A percentile compares a stretch with the other conserved stretches of the same genome.
Evolutionary conservation across 495 filamentous ascomycete species (phyloP).

Genomic region (Talaromyces nanjingensis): DNA sequence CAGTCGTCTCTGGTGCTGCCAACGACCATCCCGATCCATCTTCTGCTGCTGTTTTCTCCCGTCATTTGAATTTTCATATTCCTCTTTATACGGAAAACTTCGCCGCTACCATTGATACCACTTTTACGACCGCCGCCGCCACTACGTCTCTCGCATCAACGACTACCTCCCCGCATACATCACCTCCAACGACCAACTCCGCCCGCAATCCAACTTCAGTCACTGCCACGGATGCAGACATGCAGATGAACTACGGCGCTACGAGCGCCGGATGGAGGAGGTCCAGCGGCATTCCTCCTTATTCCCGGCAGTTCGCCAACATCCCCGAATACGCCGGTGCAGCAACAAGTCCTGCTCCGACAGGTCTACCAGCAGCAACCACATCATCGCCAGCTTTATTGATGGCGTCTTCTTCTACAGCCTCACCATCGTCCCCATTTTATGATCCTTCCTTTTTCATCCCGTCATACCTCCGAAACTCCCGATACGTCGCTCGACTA

Average conservation of each 20-base stretch:
- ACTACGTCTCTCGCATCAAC: neutral
- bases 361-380: constrained; percentile 23
- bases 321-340: constrained; percentile 29
- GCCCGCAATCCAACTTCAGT: neutral
- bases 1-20: constrained; percentile 66
- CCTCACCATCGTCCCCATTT: constrained; percentile 18
- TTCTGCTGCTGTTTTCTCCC: constrained; percentile 15
- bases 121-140: neutral
- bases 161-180: neutral
- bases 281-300: constrained; percentile 39
- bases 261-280: constrained; percentile 22
- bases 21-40: constrained; percentile 33
- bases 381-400: constrained; percentile 19
- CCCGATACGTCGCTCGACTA: constrained; percentile 68
- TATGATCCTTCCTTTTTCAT: constrained; percentile 51
- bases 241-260: constrained; percentile 33
- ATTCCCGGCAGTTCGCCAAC: constrained; percentile 56
- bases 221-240: constrained; percentile 33
- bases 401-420: constrained; percentile 13
- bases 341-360: neutral
- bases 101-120: neutral
- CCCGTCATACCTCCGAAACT: constrained; percentile 73
- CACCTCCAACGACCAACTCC: constrained; percentile 23
- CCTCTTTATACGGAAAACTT: neutral
- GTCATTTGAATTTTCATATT: neutral